Percentiles rank a stretch among this genome's conserved stretches.
Evolutionary conservation across 139 green algal species (phyloP).

Genomic region (Ostreobium quekettii): DNA sequence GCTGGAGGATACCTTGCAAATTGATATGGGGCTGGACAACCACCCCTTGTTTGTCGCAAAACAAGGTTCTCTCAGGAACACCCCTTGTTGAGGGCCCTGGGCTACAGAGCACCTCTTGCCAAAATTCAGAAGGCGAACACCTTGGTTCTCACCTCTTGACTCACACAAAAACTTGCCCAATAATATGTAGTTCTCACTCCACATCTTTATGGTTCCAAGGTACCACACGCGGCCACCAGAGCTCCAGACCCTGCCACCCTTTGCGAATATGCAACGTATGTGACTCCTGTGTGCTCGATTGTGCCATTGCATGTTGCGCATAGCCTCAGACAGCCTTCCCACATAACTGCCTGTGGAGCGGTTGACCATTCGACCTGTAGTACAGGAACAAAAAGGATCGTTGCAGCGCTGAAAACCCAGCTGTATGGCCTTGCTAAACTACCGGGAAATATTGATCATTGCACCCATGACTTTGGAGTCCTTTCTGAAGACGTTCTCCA

Average conservation of each 20-base stretch:
- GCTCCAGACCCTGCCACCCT: neutral
- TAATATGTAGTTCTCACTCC: constrained; percentile 1
- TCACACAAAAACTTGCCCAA: neutral
- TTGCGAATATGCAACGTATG: constrained; percentile 16
- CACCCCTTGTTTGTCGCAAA: no score
- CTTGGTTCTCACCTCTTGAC: neutral
- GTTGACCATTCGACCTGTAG: neutral
- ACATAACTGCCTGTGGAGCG: neutral
- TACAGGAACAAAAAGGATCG: neutral
- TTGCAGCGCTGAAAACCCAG: no score
- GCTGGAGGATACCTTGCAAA: no score
- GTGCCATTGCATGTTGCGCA: neutral
- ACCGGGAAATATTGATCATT: no score
- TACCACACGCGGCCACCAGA: neutral
- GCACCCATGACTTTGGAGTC: no score
- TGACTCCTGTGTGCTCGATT: constrained; percentile 10
- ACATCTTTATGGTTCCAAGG: constrained; percentile 13
- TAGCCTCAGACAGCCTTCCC: neutral
- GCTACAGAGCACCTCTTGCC: no score
- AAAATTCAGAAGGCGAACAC: no score
- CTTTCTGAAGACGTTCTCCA: no score
- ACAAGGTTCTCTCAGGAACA: no score
- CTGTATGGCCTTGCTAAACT: no score
- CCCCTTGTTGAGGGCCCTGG: no score
- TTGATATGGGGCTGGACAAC: no score